Conservation (phyloP, 495 filamentous ascomycete genomes). For the Aspergillus haitiensis region DNA sequence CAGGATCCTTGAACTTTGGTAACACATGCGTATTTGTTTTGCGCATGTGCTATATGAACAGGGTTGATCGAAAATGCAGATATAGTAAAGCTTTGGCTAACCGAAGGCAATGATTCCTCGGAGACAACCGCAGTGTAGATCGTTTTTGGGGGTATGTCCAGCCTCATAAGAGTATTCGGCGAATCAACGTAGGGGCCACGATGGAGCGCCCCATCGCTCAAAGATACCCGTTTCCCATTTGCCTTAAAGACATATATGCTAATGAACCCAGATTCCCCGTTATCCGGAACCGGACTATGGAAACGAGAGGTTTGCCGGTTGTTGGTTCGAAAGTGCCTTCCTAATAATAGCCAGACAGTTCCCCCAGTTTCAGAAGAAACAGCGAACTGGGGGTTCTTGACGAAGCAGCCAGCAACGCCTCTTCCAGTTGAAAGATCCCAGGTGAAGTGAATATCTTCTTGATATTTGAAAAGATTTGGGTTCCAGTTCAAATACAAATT, state of each 20-base stretch:
- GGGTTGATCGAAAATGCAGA: conserved; percentile 69
- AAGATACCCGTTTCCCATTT: conserved; percentile 69
- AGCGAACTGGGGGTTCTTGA: conserved; percentile 80
- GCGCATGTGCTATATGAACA: conserved; percentile 59
- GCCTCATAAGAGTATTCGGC: conserved; percentile 81
- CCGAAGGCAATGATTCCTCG: conserved; percentile 69
- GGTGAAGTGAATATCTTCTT: conserved; percentile 85
- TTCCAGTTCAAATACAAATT: conserved; percentile 98
- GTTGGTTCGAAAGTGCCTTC: conserved; percentile 68
- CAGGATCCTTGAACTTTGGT: conserved; percentile 60
- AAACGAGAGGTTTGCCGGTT: conserved; percentile 16
- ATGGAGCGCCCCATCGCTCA: conserved; percentile 65
- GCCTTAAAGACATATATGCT: conserved; percentile 77
- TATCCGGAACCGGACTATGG: conserved; percentile 33
- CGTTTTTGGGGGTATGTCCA: conserved; percentile 58
- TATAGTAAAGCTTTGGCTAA: conserved; percentile 76
- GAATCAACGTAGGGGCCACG: conserved; percentile 88
- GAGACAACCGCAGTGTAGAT: conserved; percentile 78
- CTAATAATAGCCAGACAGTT: conserved; percentile 80
- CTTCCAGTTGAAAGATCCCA: conserved; percentile 72
- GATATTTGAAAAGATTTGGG: conserved; percentile 73
- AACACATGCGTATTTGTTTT: conserved; percentile 56
- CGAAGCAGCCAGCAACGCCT: conserved; percentile 61
- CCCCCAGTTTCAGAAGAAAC: conserved; percentile 57
- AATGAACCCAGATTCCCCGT: conserved; percentile 67